These are phyloP conservation scores for Pythium insidiosum DNA, from an alignment of 352 stramenopile genomes.

Conservation along the genomic window DNA sequence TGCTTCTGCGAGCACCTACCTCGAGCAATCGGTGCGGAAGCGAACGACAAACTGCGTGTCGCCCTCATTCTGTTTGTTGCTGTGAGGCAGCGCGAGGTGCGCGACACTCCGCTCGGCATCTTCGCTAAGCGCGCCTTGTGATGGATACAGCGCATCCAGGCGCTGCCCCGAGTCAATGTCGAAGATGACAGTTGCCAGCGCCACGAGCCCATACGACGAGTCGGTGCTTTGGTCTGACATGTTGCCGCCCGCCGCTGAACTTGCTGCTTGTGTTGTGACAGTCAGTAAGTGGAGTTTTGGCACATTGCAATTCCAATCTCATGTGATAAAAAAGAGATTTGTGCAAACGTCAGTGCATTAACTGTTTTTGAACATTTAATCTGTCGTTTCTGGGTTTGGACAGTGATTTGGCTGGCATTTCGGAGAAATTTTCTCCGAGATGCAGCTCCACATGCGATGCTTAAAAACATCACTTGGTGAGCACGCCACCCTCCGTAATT, in stretches of 20 bases:
- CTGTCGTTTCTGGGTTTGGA: too few species aligned
- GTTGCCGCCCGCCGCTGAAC: background rate
- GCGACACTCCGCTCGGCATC: conserved; percentile 57
- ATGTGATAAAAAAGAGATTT: too few species aligned
- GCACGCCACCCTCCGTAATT: conserved; percentile 29
- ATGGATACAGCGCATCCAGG: conserved; percentile 55
- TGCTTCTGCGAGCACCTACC: conserved; percentile 11
- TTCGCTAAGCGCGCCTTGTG: conserved; percentile 30
- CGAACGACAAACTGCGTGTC: conserved; percentile 82
- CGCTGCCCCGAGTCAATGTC: conserved; percentile 73
- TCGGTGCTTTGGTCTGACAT: background rate
- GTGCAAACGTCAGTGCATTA: too few species aligned
- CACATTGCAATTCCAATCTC: too few species aligned
- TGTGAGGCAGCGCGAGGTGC: conserved; percentile 75
- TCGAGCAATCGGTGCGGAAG: conserved; percentile 29
- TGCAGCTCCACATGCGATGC: too few species aligned
- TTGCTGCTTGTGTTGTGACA: conserved; percentile 2
- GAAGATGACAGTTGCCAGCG: conserved; percentile 72
- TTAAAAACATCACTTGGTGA: conserved; percentile 26
- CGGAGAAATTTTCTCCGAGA: background rate
- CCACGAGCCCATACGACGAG: conserved; percentile 33
- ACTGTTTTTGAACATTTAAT: too few species aligned
- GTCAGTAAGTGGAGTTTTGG: too few species aligned
- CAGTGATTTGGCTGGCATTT: background rate
- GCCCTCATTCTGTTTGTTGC: conserved; percentile 82